These are phyloP conservation scores for Teratosphaeria gauchensis DNA, from an alignment of 2,329 filamentous ascomycete genomes.

Conservation along the genomic window DNA sequence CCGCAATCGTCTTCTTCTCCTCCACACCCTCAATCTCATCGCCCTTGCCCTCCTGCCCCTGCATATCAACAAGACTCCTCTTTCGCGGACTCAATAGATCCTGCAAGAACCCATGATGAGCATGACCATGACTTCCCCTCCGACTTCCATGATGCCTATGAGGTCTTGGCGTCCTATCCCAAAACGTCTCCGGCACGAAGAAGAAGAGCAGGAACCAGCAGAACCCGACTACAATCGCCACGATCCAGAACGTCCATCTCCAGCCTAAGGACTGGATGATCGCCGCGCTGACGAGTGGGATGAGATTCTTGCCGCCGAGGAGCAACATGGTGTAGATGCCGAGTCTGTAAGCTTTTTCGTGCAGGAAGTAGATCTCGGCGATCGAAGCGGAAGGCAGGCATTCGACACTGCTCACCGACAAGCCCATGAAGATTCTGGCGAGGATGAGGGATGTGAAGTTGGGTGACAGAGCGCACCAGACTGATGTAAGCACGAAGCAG, in stretches of 20 bases:
- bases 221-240: conserved; percentile 68
- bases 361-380: conserved; percentile 91
- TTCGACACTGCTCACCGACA: conserved; percentile 83
- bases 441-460: conserved; percentile 69
- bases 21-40: neutral
- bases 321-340: conserved; percentile 88
- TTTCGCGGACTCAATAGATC: conserved; percentile 6
- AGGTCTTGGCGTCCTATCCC: conserved; percentile 68
- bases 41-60: conserved; percentile 3
- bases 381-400: conserved; percentile 89
- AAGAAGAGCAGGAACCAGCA: conserved; percentile 67
- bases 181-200: conserved; percentile 91
- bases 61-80: neutral
- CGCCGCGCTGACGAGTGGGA: conserved; percentile 76
- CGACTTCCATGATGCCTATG: conserved; percentile 27
- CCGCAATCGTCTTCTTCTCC: neutral
- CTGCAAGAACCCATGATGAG: neutral
- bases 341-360: conserved; percentile 84
- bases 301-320: conserved; percentile 72
- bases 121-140: neutral
- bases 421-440: conserved; percentile 76
- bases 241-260: conserved; percentile 56
- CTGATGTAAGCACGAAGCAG: conserved; percentile 63
- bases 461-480: conserved; percentile 83
- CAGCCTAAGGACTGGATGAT: conserved; percentile 70